phyloP scores from a whole-genome alignment of 352 stramenopile genomes.

The Pythium sp. region DNA sequence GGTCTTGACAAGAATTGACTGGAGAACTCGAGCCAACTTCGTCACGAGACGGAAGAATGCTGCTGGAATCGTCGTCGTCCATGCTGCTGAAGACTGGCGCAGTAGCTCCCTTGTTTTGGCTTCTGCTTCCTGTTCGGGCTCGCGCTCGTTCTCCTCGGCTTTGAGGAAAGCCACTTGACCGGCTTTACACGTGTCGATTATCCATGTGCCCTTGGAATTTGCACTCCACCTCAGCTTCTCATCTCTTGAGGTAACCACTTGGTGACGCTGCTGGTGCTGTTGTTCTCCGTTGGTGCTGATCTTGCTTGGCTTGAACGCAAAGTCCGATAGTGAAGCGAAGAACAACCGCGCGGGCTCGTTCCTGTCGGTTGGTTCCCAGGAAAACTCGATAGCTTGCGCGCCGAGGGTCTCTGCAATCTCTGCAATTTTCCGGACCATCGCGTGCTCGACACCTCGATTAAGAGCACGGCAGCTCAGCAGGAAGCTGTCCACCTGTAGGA shows the following conservation, averaged over 20 bases:
- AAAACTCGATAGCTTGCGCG: conserved; percentile 26
- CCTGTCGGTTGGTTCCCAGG: conserved; percentile 62
- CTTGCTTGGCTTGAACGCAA: not conserved
- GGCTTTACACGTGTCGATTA: conserved; percentile 1
- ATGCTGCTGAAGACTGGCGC: conserved; percentile 1
- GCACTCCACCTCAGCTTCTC: conserved; percentile 11
- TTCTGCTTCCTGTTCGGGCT: not conserved
- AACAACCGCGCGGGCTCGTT: conserved; percentile 61
- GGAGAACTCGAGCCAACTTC: not conserved
- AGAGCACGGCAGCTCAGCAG: conserved; percentile 69
- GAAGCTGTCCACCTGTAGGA: conserved; percentile 50
- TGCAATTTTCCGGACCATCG: conserved; percentile 51
- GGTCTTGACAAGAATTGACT: not conserved
- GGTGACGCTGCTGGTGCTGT: not conserved
- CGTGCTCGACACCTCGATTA: conserved; percentile 70
- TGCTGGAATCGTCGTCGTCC: not conserved
- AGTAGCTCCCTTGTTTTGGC: not conserved
- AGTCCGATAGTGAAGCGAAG: conserved; percentile 34
- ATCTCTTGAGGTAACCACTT: not conserved
- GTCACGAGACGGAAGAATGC: not conserved
- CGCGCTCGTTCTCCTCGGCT: not conserved
- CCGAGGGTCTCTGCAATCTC: conserved; percentile 24
- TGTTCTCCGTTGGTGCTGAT: no score
- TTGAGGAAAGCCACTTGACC: conserved; percentile 11
- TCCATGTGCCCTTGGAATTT: conserved; percentile 9